Conservation (phyloP, 2,329 filamentous ascomycete species). For the Aspergillus versicolor region DNA sequence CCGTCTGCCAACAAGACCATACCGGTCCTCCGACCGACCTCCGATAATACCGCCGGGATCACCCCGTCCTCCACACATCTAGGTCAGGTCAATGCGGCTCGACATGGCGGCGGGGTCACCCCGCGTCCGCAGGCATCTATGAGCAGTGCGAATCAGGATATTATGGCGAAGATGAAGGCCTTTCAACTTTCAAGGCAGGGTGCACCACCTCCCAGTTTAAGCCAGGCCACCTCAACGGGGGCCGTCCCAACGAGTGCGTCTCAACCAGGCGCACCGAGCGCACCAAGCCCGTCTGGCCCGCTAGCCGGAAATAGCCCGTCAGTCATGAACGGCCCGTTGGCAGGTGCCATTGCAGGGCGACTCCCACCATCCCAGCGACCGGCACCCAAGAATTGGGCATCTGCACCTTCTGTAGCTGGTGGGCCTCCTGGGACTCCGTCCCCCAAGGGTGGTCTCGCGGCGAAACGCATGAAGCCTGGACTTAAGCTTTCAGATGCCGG, state of each 20-base stretch:
- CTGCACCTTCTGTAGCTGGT: constrained; percentile 25
- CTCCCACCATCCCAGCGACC: constrained; percentile 29
- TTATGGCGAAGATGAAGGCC: constrained; percentile 68
- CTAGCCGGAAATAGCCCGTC: constrained; percentile 15
- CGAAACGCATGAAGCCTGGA: constrained; percentile 48
- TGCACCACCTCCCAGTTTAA: constrained; percentile 43
- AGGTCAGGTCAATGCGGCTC: constrained; percentile 70
- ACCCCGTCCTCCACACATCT: constrained; percentile 80
- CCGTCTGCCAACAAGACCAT: constrained; percentile 19
- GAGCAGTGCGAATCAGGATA: constrained; percentile 53
- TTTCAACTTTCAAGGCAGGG: constrained; percentile 67
- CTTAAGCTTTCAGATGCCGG: constrained; percentile 52
- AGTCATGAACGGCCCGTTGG: constrained; percentile 26
- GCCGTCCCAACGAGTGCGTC: constrained; percentile 25
- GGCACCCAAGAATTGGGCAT: constrained; percentile 32
- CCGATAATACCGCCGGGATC: constrained; percentile 51
- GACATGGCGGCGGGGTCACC: constrained; percentile 43
- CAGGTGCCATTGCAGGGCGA: constrained; percentile 32
- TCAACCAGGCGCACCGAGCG: constrained; percentile 1
- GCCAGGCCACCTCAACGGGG: constrained; percentile 35
- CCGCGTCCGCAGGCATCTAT: constrained; percentile 32
- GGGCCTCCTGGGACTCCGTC: constrained; percentile 35
- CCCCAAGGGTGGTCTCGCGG: constrained; percentile 47
- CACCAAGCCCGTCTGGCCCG: constrained; percentile 7
- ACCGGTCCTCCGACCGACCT: constrained; percentile 27